Evolutionary conservation across 2,329 filamentous ascomycete species (phyloP).

Genomic region (Pseudogymnoascus sp.): DNA sequence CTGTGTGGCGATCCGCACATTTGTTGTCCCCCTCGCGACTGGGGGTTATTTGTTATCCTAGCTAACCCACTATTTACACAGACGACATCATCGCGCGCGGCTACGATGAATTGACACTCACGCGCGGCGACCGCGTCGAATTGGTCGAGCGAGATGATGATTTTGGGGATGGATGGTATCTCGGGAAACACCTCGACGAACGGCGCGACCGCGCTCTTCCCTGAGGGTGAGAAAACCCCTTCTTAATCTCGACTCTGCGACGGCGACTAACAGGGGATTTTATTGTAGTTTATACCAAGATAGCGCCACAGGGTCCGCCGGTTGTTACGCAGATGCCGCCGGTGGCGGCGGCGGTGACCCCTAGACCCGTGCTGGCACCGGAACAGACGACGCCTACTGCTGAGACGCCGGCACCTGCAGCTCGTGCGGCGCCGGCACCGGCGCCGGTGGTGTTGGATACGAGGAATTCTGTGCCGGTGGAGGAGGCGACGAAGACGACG

Average conservation of each 20-base stretch:
- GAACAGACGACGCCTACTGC: not conserved
- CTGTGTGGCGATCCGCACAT: not conserved
- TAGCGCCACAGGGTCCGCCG: constrained; percentile 27
- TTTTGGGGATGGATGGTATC: constrained; percentile 82
- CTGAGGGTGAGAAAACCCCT: constrained; percentile 55
- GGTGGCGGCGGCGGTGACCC: not conserved
- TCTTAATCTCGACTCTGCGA: constrained; percentile 19
- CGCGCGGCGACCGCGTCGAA: constrained; percentile 78
- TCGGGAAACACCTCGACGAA: constrained; percentile 69
- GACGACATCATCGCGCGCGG: constrained; percentile 91
- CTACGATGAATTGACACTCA: constrained; percentile 83
- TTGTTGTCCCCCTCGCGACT: not conserved
- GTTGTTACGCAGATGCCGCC: not conserved
- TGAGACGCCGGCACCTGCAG: constrained; percentile 12
- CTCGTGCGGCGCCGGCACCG: constrained; percentile 14
- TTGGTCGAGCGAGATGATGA: constrained; percentile 81
- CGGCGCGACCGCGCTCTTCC: constrained; percentile 71
- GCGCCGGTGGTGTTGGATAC: not conserved
- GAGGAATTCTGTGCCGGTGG: not conserved
- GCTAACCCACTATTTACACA: constrained; percentile 31
- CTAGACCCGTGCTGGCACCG: not conserved
- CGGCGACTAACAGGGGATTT: constrained; percentile 23
- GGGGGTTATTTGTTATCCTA: not conserved
- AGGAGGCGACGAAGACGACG: constrained; percentile 10
- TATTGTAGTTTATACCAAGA: constrained; percentile 29